phyloP scores from a whole-genome alignment of 2,329 filamentous ascomycete species.

The Aureobasidium lini region DNA sequence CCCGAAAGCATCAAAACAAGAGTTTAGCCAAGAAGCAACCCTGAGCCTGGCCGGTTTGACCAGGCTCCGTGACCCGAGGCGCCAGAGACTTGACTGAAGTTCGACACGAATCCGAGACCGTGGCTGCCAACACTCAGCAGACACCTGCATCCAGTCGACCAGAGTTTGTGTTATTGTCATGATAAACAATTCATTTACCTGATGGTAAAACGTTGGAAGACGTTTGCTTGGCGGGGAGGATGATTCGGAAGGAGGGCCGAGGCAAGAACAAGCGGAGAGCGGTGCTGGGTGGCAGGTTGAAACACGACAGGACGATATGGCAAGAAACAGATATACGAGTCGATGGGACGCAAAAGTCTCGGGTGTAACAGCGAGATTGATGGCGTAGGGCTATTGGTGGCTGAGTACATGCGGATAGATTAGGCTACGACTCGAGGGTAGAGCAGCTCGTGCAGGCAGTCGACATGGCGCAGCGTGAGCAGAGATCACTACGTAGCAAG shows the following conservation, averaged over 20 bases:
- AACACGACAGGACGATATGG: background rate
- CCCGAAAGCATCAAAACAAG: conserved; percentile 1
- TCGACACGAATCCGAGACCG: no score
- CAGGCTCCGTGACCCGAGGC: no score
- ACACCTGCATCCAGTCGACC: background rate
- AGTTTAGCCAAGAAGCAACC: conserved; percentile 1
- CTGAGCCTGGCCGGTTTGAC: no score
- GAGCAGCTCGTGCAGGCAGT: background rate
- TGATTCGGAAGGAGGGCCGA: background rate
- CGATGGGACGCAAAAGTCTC: background rate
- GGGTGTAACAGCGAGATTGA: conserved; percentile 6
- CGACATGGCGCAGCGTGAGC: background rate
- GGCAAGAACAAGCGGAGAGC: conserved; percentile 5
- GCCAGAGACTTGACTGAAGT: no score
- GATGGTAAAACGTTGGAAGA: background rate
- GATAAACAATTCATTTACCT: background rate
- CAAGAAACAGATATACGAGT: conserved; percentile 2
- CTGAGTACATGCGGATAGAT: background rate
- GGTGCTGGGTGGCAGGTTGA: conserved; percentile 1
- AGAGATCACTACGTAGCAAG: background rate
- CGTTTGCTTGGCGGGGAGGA: conserved; percentile 8
- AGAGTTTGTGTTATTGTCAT: background rate
- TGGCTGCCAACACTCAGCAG: background rate
- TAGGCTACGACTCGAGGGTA: background rate
- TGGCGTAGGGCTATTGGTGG: conserved; percentile 3